These are phyloP conservation scores for Lupinus albus DNA, from an alignment of 306 rosid genomes.

Conservation along the genomic window DNA sequence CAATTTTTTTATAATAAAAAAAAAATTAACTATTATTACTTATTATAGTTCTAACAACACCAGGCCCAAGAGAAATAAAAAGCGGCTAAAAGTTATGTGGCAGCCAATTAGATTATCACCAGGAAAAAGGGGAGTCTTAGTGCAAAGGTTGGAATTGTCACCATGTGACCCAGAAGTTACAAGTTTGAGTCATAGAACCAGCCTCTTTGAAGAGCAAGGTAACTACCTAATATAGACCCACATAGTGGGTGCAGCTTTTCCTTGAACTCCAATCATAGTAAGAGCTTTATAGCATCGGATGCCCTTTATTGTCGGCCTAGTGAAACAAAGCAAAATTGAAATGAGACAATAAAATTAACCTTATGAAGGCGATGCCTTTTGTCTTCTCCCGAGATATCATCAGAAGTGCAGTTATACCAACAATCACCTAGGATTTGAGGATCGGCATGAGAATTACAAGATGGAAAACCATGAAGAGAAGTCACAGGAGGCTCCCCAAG, in stretches of 20 bases:
- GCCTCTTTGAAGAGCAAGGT: too few species aligned
- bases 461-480: conserved; percentile 60
- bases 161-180: not conserved
- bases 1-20: conserved; percentile 8
- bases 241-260: conserved; percentile 8
- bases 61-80: conserved; percentile 18
- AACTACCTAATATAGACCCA: conserved; percentile 17
- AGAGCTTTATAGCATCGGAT: conserved; percentile 1
- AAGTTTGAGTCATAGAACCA: not conserved
- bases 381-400: conserved; percentile 88
- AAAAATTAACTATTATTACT: not conserved
- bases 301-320: not conserved
- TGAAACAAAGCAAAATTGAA: conserved; percentile 35
- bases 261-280: conserved; percentile 3
- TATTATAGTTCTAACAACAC: conserved; percentile 23
- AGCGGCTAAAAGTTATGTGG: not conserved
- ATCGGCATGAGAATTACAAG: conserved; percentile 76
- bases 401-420: conserved; percentile 93
- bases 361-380: conserved; percentile 81
- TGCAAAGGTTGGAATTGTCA: not conserved
- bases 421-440: conserved; percentile 90
- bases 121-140: conserved; percentile 4
- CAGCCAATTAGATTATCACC: not conserved
- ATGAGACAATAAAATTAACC: conserved; percentile 47
- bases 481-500: conserved; percentile 87